phyloP scores from a whole-genome alignment of 192 early-diverging fungal genomes.

The Coemansia sp. region DNA sequence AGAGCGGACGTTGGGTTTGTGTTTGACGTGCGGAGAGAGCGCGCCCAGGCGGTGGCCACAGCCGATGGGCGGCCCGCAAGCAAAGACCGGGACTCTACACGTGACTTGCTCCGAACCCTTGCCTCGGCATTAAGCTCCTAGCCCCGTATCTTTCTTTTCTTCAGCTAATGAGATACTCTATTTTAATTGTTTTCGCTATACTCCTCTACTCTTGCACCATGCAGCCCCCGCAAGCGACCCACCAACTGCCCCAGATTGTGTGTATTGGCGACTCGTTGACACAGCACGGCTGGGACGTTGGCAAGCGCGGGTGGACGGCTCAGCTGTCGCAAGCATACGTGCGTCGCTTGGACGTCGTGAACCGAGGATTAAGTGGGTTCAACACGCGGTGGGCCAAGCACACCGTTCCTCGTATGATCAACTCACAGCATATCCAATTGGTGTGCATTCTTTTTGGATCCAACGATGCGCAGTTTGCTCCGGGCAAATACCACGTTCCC shows the following conservation, averaged over 20 bases:
- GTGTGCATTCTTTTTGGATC: conserved; percentile 31
- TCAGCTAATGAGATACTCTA: background rate
- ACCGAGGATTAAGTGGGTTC: conserved; percentile 43
- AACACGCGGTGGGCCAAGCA: conserved; percentile 21
- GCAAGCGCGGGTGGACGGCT: conserved; percentile 37
- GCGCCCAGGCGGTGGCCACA: conserved; percentile 19
- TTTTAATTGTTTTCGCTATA: background rate
- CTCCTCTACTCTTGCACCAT: background rate
- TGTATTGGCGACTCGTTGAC: conserved; percentile 47
- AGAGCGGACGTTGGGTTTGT: conserved; percentile 23
- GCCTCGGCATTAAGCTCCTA: conserved; percentile 16
- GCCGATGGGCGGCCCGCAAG: background rate
- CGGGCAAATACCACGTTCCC: conserved; percentile 28
- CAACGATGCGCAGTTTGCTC: conserved; percentile 36
- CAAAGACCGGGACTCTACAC: conserved; percentile 12
- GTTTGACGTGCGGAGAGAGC: conserved; percentile 29
- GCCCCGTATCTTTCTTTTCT: background rate
- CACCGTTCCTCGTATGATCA: conserved; percentile 19
- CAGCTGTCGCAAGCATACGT: conserved; percentile 32
- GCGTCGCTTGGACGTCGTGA: conserved; percentile 34
- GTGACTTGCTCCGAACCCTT: conserved; percentile 34
- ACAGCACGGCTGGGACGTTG: conserved; percentile 44
- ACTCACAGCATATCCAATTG: background rate
- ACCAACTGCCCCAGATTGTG: conserved; percentile 3
- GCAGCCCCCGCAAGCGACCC: no score